phyloP scores from a whole-genome alignment of 352 stramenopile genomes.

The Phytophthora ohioensis region DNA sequence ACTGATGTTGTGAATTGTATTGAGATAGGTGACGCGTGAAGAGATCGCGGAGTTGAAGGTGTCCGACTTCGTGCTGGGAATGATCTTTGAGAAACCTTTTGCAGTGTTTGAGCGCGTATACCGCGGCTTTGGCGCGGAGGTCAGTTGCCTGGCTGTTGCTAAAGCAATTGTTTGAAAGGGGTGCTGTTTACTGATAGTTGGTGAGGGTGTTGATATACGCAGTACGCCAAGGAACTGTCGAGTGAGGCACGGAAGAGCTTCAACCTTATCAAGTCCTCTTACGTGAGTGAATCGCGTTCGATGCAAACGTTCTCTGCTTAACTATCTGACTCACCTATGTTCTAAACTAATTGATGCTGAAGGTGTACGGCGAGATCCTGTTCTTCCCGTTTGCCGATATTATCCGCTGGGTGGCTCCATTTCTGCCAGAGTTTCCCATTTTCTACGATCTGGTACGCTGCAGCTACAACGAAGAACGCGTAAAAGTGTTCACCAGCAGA shows the following conservation, averaged over 20 bases:
- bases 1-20: background rate
- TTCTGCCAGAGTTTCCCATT: constrained; percentile 70
- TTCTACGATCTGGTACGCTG: constrained; percentile 84
- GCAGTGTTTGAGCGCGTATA: constrained; percentile 68
- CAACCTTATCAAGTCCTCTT: constrained; percentile 85
- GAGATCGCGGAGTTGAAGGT: constrained; percentile 83
- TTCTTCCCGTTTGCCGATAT: constrained; percentile 88
- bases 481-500: background rate
- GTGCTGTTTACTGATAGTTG: background rate
- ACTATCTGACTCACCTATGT: background rate
- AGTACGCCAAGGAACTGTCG: constrained; percentile 89
- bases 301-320: background rate
- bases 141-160: constrained; percentile 22
- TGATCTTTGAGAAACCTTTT: constrained; percentile 85
- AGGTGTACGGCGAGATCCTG: constrained; percentile 88
- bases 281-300: constrained; percentile 44
- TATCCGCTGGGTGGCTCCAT: constrained; percentile 68
- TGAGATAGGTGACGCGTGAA: constrained; percentile 57
- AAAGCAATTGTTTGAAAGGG: background rate
- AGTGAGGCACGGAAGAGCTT: constrained; percentile 79
- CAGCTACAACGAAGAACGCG: background rate
- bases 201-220: constrained; percentile 5
- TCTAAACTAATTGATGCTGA: background rate
- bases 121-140: constrained; percentile 69
- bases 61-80: constrained; percentile 80